Evolutionary conservation across 352 stramenopile species (phyloP).

Genomic region (Plasmopara halstedii): DNA sequence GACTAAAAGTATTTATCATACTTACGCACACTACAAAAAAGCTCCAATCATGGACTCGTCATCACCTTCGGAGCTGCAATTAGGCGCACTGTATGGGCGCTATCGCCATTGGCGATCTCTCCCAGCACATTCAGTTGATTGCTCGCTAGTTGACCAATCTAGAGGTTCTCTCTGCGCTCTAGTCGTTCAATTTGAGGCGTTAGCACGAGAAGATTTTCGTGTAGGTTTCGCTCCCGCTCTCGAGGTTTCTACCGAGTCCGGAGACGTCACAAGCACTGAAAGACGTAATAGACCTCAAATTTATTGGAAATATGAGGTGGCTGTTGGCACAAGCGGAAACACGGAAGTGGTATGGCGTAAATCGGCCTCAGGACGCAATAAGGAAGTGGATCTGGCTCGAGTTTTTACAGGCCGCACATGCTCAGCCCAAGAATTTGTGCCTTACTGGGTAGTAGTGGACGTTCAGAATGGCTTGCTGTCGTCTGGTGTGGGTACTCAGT

Average conservation of each 20-base stretch:
- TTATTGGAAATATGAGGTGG: slow-evolving; percentile 61
- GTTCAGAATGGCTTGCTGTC: slow-evolving; percentile 23
- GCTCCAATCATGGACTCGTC: slow-evolving; percentile 17
- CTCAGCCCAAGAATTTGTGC: slow-evolving; percentile 43
- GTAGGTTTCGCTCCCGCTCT: slow-evolving; percentile 46
- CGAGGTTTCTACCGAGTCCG: slow-evolving; percentile 7
- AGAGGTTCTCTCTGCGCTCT: slow-evolving; percentile 22
- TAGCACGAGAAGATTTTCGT: slow-evolving; percentile 53
- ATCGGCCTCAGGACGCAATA: slow-evolving; percentile 19
- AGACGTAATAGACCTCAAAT: slow-evolving; percentile 4
- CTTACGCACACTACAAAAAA: slow-evolving; percentile 1
- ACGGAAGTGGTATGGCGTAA: slow-evolving; percentile 70
- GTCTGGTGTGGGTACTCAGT: slow-evolving; percentile 37
- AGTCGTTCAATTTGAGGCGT: slow-evolving; percentile 64
- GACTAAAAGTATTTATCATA: neutral
- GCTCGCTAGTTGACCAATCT: neutral
- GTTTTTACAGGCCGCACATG: slow-evolving; percentile 71
- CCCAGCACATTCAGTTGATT: neutral
- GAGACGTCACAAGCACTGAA: slow-evolving; percentile 2
- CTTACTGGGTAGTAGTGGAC: slow-evolving; percentile 66
- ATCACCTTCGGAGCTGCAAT: slow-evolving; percentile 30
- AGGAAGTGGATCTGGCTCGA: slow-evolving; percentile 46
- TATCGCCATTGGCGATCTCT: slow-evolving; percentile 37
- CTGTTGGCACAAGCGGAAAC: slow-evolving; percentile 61
- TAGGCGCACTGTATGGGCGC: slow-evolving; percentile 45